Percentiles rank a stretch among this genome's conserved stretches.
These are phyloP conservation scores for Acrasis kona DNA, from an alignment of 78 protist species.

Conservation along the genomic window DNA sequence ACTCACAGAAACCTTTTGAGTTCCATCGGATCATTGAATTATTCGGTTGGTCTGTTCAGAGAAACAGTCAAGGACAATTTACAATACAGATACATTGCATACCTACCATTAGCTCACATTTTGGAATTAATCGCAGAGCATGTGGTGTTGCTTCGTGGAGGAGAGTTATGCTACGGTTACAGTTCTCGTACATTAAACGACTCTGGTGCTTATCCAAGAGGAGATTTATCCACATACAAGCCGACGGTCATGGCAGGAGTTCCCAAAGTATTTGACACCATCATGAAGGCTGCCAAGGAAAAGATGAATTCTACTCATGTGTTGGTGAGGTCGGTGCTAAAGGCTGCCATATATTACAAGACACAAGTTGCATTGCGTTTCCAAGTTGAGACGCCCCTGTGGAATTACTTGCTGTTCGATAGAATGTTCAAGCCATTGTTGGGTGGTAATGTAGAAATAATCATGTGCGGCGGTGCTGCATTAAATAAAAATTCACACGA, in stretches of 20 bases:
- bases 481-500: constrained; percentile 37
- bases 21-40: background rate
- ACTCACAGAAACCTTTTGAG: constrained; percentile 28
- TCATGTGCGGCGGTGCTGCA: constrained; percentile 87
- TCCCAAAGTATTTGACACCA: constrained; percentile 75
- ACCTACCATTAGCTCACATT: constrained; percentile 90
- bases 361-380: too few species aligned
- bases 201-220: background rate
- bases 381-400: constrained; percentile 28
- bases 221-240: constrained; percentile 53
- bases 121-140: constrained; percentile 54
- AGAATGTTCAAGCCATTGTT: constrained; percentile 33
- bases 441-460: constrained; percentile 75
- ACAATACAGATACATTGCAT: constrained; percentile 52
- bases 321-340: constrained; percentile 41
- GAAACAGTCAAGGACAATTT: background rate
- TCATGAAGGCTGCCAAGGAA: background rate
- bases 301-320: background rate
- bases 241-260: constrained; percentile 84
- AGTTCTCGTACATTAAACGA: constrained; percentile 25
- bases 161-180: constrained; percentile 34
- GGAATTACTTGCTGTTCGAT: constrained; percentile 55
- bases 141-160: background rate
- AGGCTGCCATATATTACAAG: background rate
- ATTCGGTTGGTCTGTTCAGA: background rate